Evolutionary conservation across 306 rosid species (phyloP).

Genomic region (Sechiopsis laciniata): DNA sequence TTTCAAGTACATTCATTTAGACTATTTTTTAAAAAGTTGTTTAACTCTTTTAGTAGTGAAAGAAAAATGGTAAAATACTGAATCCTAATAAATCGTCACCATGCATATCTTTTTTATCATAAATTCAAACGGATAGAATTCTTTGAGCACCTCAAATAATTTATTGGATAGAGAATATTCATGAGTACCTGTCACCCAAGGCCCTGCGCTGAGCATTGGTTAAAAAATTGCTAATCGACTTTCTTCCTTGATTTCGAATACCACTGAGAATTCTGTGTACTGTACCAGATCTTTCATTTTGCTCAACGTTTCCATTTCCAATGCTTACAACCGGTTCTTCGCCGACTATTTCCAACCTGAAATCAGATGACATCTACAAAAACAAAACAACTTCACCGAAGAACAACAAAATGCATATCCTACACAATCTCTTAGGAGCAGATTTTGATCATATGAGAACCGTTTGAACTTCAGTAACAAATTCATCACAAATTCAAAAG

Average conservation of each 20-base stretch:
- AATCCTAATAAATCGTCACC: too few relatives aligned
- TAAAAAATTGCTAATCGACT: conserved; percentile 29
- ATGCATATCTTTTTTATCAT: too few relatives aligned
- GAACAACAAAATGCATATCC: background rate
- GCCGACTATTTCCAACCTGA: conserved; percentile 36
- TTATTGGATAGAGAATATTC: background rate
- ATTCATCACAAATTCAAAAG: background rate
- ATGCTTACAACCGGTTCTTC: conserved; percentile 27
- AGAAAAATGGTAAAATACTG: too few relatives aligned
- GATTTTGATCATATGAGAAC: background rate
- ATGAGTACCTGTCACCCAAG: conserved; percentile 47
- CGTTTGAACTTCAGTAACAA: background rate
- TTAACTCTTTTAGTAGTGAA: too few relatives aligned
- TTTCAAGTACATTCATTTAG: too few relatives aligned
- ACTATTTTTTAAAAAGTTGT: too few relatives aligned
- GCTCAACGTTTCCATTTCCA: conserved; percentile 19
- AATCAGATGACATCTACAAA: conserved; percentile 49
- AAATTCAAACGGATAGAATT: background rate
- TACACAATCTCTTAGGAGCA: background rate
- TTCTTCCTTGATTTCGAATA: conserved; percentile 35
- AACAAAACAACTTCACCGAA: background rate
- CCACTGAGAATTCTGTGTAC: conserved; percentile 27
- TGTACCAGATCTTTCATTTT: conserved; percentile 27
- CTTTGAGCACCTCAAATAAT: background rate
- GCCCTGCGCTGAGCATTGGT: conserved; percentile 51